These are phyloP conservation scores for Triticum dicoccoides DNA, from an alignment of 176 grass and related monocot genomes.

Conservation along the genomic window DNA sequence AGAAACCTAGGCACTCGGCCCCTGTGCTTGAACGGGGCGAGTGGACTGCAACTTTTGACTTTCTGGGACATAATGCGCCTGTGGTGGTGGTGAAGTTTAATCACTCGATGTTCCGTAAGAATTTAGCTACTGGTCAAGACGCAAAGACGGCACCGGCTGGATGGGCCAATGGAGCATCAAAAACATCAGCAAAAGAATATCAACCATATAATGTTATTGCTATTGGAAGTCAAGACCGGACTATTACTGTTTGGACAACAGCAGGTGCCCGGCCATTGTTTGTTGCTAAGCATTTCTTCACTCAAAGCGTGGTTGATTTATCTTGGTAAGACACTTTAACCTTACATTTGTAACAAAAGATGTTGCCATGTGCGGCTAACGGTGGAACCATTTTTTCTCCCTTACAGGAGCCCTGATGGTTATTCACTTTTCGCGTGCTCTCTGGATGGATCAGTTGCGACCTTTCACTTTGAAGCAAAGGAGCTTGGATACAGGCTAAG, in stretches of 20 bases:
- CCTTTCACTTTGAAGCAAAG: conserved; percentile 93
- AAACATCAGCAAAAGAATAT: conserved; percentile 57
- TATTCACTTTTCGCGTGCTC: conserved; percentile 96
- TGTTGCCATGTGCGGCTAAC: conserved; percentile 24
- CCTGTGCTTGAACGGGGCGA: conserved; percentile 95
- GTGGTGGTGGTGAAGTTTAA: conserved; percentile 96
- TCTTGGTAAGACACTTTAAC: conserved; percentile 62
- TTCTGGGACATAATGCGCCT: conserved; percentile 95
- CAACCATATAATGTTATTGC: conserved; percentile 97
- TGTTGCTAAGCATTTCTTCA: conserved; percentile 97
- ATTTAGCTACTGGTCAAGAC: conserved; percentile 56
- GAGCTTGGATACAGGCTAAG: conserved; percentile 88
- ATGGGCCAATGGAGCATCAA: conserved; percentile 86
- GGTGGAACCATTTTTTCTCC: background rate
- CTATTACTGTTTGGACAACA: conserved; percentile 98
- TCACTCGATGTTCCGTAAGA: conserved; percentile 92
- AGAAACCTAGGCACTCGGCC: conserved; percentile 96
- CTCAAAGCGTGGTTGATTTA: conserved; percentile 98
- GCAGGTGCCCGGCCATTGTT: conserved; percentile 88
- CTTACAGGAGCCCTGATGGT: conserved; percentile 92
- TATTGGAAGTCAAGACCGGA: conserved; percentile 98
- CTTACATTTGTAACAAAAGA: background rate
- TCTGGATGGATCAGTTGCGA: conserved; percentile 88
- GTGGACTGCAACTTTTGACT: conserved; percentile 99
- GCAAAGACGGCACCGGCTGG: conserved; percentile 56